These are phyloP conservation scores for Termitomyces sp. DNA, from an alignment of 768 basidiomycete species.

Conservation along the genomic window DNA sequence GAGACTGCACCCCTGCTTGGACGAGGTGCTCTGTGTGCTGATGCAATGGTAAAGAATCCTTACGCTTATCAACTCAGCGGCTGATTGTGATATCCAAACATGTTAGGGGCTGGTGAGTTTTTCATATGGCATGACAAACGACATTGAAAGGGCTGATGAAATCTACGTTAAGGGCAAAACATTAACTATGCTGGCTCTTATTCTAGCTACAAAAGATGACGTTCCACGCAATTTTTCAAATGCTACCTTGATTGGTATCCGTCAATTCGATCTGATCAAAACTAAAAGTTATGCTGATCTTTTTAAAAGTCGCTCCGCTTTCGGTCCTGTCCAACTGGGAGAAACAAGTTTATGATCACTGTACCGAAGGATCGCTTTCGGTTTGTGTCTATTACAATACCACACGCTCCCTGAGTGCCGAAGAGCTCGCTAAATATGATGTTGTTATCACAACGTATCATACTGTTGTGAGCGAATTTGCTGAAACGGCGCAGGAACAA, in stretches of 20 bases:
- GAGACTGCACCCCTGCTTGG: constrained; percentile 58
- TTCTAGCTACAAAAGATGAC: constrained; percentile 73
- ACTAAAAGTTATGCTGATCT: not conserved
- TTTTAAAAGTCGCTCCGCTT: constrained; percentile 64
- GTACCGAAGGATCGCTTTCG: constrained; percentile 43
- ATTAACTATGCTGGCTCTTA: constrained; percentile 77
- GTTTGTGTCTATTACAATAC: constrained; percentile 68
- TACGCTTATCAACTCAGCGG: not conserved
- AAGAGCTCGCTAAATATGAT: constrained; percentile 62
- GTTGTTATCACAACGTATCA: constrained; percentile 85
- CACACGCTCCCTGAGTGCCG: constrained; percentile 51
- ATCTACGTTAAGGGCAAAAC: constrained; percentile 68
- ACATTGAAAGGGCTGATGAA: not conserved
- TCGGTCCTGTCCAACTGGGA: constrained; percentile 88
- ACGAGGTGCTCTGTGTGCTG: constrained; percentile 82
- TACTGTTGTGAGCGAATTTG: constrained; percentile 54
- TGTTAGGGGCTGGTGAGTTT: constrained; percentile 34
- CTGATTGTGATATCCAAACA: not conserved
- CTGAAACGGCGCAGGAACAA: constrained; percentile 21
- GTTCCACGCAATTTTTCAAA: constrained; percentile 49
- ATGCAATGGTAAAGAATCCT: constrained; percentile 66
- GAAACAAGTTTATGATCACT: constrained; percentile 76
- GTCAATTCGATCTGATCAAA: not conserved
- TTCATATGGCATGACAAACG: not conserved
- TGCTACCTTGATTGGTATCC: constrained; percentile 71